These are phyloP conservation scores for Tillandsia fasciculata DNA, from an alignment of 176 grass and related monocot species.

Conservation along the genomic window DNA sequence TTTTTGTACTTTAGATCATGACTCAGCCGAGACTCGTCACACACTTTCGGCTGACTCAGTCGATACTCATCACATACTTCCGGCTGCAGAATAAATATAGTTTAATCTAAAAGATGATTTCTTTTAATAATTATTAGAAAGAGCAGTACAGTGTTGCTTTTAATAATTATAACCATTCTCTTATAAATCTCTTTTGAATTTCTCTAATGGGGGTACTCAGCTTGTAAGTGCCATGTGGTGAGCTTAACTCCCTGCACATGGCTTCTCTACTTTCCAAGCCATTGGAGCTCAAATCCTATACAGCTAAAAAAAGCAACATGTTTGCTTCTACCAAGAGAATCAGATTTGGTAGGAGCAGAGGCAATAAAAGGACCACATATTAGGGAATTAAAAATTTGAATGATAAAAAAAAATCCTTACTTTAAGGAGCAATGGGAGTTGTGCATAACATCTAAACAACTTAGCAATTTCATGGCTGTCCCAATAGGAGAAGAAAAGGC, in stretches of 20 bases:
- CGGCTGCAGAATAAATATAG: no score
- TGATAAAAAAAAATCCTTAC: neutral
- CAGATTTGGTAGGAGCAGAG: neutral
- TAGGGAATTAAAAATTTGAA: neutral
- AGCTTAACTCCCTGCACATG: conserved; percentile 23
- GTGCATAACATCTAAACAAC: neutral
- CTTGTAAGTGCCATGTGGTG: conserved; percentile 19
- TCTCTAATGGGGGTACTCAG: neutral
- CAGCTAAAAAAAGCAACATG: neutral
- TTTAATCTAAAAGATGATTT: no score
- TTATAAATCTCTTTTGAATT: neutral
- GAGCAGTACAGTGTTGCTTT: no score
- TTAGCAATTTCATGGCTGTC: no score
- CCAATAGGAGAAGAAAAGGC: no score
- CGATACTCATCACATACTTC: no score
- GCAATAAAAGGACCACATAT: neutral
- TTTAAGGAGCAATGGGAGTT: neutral
- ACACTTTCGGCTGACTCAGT: no score
- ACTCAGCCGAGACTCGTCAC: no score
- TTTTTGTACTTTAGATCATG: no score
- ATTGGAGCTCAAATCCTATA: conserved; percentile 19
- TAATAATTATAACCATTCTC: no score
- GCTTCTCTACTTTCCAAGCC: conserved; percentile 18
- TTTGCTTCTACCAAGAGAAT: conserved; percentile 15
- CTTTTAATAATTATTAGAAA: no score